Base-by-base conservation (phyloP, 164 flowering plant species). In the Nymphaea thermarum region DNA sequence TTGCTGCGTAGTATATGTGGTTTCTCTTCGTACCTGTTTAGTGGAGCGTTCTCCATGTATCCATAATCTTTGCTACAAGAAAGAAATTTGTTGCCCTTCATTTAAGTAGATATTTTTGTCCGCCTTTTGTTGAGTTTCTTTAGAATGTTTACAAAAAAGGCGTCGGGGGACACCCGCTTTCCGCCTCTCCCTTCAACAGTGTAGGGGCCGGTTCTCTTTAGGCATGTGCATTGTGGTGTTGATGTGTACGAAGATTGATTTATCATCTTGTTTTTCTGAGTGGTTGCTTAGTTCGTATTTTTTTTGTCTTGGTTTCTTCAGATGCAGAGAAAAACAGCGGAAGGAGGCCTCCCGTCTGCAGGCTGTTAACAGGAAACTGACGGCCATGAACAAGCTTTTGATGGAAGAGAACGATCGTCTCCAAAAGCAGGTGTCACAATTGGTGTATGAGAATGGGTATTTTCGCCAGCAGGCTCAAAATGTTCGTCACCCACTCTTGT, bases 331-430 rank as follows among this genome's bases (percentile, higher is more conserved):
- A 82, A 92, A 92, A 73, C 98, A 92, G 80, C 77, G 98, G 79
- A 92, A 92, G 76, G 98, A 92, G 76, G 85, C 96, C 0, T 88
- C 88, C 10, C 85, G 95, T n/a, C 85, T 92, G 18, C 96, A 90
- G 77, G 82, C 87, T 18, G 98, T 92, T 59, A 92, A 92, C 60
- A 74, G 96, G 78, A 92, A 92, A 82, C 84, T 92, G 73, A 79
- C 90, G 5, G 96, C 98, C 2, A 92, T 92, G 96, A 92, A 92
- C 79, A 92, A 88, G 83, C 91, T 92, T 47, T 69, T 92, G 57
- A 92, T 92, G 96, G 98, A 92, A 77, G 98, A 92, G 80, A 92
- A 92, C 67, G 96, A 92, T 71, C 80, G 98, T 74, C 78, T 92
- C 83, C 98, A 91, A 85, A 91, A 92, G 80, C 97, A 91, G 71